Base-by-base conservation (phyloP, 2,329 filamentous ascomycete species). In the Aspergillus sp. region DNA sequence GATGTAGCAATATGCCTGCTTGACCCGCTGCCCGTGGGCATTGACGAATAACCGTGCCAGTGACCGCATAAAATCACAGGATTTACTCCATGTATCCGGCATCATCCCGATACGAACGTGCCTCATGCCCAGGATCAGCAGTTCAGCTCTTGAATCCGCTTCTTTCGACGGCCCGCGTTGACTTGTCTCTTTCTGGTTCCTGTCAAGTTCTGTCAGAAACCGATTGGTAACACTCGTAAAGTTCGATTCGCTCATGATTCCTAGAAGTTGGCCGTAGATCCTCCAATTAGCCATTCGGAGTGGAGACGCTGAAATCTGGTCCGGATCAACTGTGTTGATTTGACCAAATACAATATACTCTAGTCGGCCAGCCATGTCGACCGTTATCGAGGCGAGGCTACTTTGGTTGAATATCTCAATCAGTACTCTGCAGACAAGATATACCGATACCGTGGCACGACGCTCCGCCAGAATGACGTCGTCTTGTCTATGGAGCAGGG, bases 301-400 rank as follows among this genome's bases (percentile, higher is more conserved):
- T 1, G 88, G 83, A 0, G 90, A 95, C 3, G 63, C 63, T 8
- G 67, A 60, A 7, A 84, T 75, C 58, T 90, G 83, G 6, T 95
- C 89, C 0, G 87, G 83, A 48, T 97, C 90, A 6, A 90, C 86
- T 37, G 85, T 86, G 60, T 90, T 94, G 7, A 98, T 76, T 64
- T 97, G 93, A n/a, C 85, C 85, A 64, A 97, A 98, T 43, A 98
- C 95, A 47, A 98, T 95, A 50, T 85, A 88, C 62, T 97, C 91
- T 5, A 98, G 75, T 54, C 94, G 91, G 49, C 93, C 88, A 47
- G 94, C 90, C 82, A 96, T 95, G 54, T 96, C 91, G 1, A 82
- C 75, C 5, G 88, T 95, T 53, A 98, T 88, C 13, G 82, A 86
- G 30, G 82, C 77, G 36, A 97, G 71, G 27, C 79, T 90, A 57